Evolutionary conservation across 2,329 filamentous ascomycete species (phyloP), one percentile per base, ranked within the genome.

Genomic region (Cephalotrichum gorgonifer): DNA sequence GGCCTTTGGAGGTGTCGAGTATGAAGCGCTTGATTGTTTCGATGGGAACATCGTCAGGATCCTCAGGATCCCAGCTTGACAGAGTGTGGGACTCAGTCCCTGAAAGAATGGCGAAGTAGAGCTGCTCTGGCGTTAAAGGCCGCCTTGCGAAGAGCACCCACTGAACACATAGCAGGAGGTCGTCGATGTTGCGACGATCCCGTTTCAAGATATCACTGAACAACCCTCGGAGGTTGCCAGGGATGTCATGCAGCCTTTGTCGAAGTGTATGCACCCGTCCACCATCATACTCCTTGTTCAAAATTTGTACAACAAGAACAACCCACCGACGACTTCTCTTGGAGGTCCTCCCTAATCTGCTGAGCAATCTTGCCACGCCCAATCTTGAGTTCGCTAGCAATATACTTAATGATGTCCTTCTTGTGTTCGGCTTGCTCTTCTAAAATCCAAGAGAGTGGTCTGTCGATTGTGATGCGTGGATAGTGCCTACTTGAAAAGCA

Each of bases 121-220:
- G 62, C 51, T 80, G 67, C 1, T 64, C 53, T 0, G 60, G 68
- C 0, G 41, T 61, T 0, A 81, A 50, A 0, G 76, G 71, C 0
- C 60, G 53, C 6, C 57, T 60, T 0, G 78, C 64, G 26, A 69
- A 80, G 0, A 82, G 60, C 0, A 83, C 62, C 72, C 72, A 81
- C n/a, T 33, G 26, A 12, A 45, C 20, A 12, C 27, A 31, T 4
- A 31, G 17, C 12, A 17, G 26, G 14, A 45, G 27, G 20, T 45
- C 26, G n/a, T 23, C 17, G 8, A 15, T 31, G 12, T 45, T 45
- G n/a, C 2, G 14, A 33, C 28, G 15, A 14, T 45, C 26, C 20
- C 43, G 26, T 20, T 20, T 45, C 4, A 45, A 27, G 28, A 45
- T 45, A 15, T 17, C 27, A 12, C 17, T 15, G 28, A 45, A 45